Conservation (phyloP, 805 yeast genomes). For the Metschnikowia cubensis region DNA sequence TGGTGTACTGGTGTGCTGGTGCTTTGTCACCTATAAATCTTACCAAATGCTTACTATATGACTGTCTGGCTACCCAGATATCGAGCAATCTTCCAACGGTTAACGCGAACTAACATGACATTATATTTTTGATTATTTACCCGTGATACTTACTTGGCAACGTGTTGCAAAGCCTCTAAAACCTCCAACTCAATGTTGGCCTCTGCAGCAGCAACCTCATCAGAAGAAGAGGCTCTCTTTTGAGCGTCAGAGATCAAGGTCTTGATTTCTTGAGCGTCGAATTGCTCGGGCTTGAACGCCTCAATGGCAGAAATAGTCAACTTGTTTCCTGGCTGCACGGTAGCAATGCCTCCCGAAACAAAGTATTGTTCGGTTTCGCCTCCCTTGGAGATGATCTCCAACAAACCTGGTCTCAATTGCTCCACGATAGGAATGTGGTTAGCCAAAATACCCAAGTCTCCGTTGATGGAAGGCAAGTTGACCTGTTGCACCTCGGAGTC, state of each 20-base stretch:
- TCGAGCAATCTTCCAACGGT: too few species aligned
- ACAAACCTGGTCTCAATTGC: conserved; percentile 93
- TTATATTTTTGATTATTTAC: neutral
- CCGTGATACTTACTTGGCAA: conserved; percentile 53
- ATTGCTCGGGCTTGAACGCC: conserved; percentile 87
- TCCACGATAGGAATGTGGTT: conserved; percentile 97
- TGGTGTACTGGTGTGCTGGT: too few species aligned
- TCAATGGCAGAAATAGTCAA: conserved; percentile 90
- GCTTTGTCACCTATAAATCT: neutral
- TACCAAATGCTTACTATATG: too few species aligned
- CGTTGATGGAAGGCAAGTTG: conserved; percentile 91
- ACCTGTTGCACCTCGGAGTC: conserved; percentile 66
- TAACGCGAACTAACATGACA: conserved; percentile 3
- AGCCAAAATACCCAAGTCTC: conserved; percentile 95
- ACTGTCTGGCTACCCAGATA: too few species aligned
- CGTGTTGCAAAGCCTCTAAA: conserved; percentile 85
- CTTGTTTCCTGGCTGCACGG: conserved; percentile 91
- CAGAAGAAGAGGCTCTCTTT: conserved; percentile 80
- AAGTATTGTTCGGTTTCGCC: conserved; percentile 75
- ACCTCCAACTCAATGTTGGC: conserved; percentile 96
- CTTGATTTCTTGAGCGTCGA: conserved; percentile 76
- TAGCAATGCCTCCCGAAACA: conserved; percentile 94
- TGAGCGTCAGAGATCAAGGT: conserved; percentile 87
- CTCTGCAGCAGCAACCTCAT: conserved; percentile 86
- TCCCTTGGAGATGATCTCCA: conserved; percentile 80